Conservation (phyloP, 305 asterid genomes). For the Stenogyne calaminthoides region DNA sequence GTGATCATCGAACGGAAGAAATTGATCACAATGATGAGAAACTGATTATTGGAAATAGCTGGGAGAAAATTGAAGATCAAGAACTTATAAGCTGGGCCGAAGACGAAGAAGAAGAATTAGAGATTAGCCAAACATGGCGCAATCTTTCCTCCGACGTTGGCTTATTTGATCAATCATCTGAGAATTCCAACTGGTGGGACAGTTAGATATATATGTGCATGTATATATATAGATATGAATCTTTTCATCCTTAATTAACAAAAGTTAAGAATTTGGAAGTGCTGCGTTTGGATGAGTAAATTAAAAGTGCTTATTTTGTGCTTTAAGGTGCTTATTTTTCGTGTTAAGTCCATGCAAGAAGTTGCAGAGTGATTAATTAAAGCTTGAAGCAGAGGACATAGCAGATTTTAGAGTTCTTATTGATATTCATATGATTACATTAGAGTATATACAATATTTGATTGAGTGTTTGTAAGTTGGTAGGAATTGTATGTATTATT, state of each 20-base stretch:
- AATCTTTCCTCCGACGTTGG: slow-evolving; percentile 43
- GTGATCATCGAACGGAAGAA: slow-evolving; percentile 29
- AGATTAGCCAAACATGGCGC: slow-evolving; percentile 53
- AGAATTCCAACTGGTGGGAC: slow-evolving; percentile 71
- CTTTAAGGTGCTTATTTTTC: neutral
- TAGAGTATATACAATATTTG: neutral
- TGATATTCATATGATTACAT: neutral
- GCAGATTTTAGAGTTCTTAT: neutral
- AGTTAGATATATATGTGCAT: neutral
- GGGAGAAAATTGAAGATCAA: slow-evolving; percentile 31
- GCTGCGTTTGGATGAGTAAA: neutral
- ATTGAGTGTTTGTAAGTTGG: neutral
- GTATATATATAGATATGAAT: neutral
- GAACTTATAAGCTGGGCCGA: slow-evolving; percentile 38
- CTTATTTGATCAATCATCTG: slow-evolving; percentile 46
- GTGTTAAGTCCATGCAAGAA: neutral
- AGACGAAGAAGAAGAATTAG: slow-evolving; percentile 41
- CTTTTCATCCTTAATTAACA: neutral
- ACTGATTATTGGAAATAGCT: neutral
- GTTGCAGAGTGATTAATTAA: neutral
- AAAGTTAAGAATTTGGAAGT: too few relatives aligned
- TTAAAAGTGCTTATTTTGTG: neutral
- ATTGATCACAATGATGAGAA: slow-evolving; percentile 22
- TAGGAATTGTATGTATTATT: neutral
- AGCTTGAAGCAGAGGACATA: neutral